Conservation (phyloP, 2,329 filamentous ascomycete species). For the Lachnellula cervina region DNA sequence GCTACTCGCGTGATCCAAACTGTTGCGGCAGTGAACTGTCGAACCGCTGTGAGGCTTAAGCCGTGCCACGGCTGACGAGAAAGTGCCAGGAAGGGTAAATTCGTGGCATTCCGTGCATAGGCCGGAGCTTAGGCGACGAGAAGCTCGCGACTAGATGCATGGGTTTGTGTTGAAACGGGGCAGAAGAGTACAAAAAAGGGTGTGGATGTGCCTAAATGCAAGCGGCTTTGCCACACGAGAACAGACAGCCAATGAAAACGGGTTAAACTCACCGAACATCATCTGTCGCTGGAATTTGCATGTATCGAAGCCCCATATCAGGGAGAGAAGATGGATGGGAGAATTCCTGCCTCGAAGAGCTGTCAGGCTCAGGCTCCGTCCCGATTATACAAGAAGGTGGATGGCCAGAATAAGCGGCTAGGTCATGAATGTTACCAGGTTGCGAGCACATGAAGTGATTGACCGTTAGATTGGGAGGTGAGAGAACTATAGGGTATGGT, state of each 20-base stretch:
- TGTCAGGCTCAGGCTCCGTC: constrained; percentile 32
- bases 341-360: constrained; percentile 31
- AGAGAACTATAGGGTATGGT: constrained; percentile 24
- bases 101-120: constrained; percentile 26
- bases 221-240: constrained; percentile 21
- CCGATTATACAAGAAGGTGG: constrained; percentile 30
- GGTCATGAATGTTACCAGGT: constrained; percentile 33
- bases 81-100: constrained; percentile 17
- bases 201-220: constrained; percentile 26
- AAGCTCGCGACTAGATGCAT: constrained; percentile 15
- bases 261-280: constrained; percentile 32
- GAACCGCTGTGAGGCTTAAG: constrained; percentile 27
- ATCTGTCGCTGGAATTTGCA: constrained; percentile 30
- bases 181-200: constrained; percentile 10
- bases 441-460: constrained; percentile 34
- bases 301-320: constrained; percentile 34
- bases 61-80: constrained; percentile 24
- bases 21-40: constrained; percentile 18
- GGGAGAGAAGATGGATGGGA: constrained; percentile 22
- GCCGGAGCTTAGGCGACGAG: constrained; percentile 17
- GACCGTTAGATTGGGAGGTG: constrained; percentile 21
- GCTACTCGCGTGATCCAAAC: constrained; percentile 29
- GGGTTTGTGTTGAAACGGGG: constrained; percentile 10
- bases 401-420: constrained; percentile 29
- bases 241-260: constrained; percentile 22